Base-by-base conservation (phyloP, 2,329 filamentous ascomycete genomes). In the Calonectria ilicicola region DNA sequence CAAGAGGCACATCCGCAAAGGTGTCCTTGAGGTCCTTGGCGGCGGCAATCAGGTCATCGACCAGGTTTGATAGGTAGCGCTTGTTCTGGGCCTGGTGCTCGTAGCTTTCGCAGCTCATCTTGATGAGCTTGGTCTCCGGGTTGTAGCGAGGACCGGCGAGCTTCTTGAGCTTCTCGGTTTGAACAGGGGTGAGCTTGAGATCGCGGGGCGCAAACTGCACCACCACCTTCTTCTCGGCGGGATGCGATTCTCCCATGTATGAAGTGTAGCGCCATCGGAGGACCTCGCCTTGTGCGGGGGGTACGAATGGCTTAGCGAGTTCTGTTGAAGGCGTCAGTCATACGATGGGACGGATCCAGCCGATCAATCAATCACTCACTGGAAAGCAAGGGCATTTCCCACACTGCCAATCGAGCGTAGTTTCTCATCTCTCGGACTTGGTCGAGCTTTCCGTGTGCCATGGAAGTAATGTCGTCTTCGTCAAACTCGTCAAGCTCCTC, bases 181-280 rank as follows among this genome's bases (percentile, higher is more conserved):
- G 94, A 44, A 88, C 84, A 19, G 90, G 85, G 27, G 89, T 92
- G 67, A 98, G 89, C 73, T 89, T 86, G 73, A 98, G 86, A 84
- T 98, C 95, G 69, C 85, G 84, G 19, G 94, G 93, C 75, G 89
- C 91, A 85, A 98, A 98, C 82, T 98, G 94, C 68, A 98, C 92
- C 15, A 98, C 96, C 23, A 99, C 96, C 88, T 99, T 99, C 82
- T 92, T 93, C 84, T 95, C 92, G 3, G 96, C 95, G 0, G 97
- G 96, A 85, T 99, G 97, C 69, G 91, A 88, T 85, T 98, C 97
- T 80, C 96, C 96, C 90, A 99, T 93, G 86, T 98, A 98, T 44
- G 93, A 96, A 19, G 97, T 99, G 87, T 98, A 98, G 80, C 97
- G 93, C 91, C 98, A 99, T 80, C 96, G 93, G 70, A 99, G 91